These are phyloP conservation scores for Pseudopithomyces maydicus DNA, from an alignment of 2,329 filamentous ascomycete species.

Conservation along the genomic window DNA sequence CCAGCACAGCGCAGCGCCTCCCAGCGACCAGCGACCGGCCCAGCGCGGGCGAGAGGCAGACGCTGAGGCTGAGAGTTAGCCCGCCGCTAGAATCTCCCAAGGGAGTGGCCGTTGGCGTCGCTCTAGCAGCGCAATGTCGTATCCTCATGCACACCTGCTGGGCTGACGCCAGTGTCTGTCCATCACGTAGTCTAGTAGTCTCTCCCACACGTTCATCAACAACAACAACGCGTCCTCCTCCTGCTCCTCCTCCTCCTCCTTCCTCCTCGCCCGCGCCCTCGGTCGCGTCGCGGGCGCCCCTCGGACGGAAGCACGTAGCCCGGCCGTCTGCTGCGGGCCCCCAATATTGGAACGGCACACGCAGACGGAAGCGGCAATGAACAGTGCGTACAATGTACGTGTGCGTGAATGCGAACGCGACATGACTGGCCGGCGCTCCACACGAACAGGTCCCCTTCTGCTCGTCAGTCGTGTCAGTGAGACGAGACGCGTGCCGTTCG, in stretches of 20 bases:
- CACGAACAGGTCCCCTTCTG: constrained; percentile 26
- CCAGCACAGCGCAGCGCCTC: neutral
- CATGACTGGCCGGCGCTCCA: constrained; percentile 17
- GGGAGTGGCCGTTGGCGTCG: constrained; percentile 6
- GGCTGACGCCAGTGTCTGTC: no score
- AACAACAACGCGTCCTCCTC: no score
- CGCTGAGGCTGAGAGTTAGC: constrained; percentile 13
- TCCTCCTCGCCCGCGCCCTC: neutral
- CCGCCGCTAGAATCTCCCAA: constrained; percentile 10
- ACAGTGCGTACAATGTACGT: constrained; percentile 18
- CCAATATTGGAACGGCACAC: constrained; percentile 44
- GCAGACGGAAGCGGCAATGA: constrained; percentile 32
- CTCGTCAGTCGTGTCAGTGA: constrained; percentile 11
- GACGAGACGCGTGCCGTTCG: neutral
- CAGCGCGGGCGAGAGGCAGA: neutral
- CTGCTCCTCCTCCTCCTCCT: neutral
- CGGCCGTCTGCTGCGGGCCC: constrained; percentile 32
- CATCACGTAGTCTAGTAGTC: no score
- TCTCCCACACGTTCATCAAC: no score
- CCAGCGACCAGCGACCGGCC: constrained; percentile 16
- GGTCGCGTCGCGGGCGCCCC: constrained; percentile 14
- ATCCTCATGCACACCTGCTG: neutral
- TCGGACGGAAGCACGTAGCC: constrained; percentile 25
- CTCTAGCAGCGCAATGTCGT: neutral
- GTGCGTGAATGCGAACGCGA: constrained; percentile 25